A percentile compares a stretch with the other conserved stretches of the same genome.
These are phyloP conservation scores for Ogataea nakhonphanomensis DNA, from an alignment of 805 yeast species.

Conservation along the genomic window DNA sequence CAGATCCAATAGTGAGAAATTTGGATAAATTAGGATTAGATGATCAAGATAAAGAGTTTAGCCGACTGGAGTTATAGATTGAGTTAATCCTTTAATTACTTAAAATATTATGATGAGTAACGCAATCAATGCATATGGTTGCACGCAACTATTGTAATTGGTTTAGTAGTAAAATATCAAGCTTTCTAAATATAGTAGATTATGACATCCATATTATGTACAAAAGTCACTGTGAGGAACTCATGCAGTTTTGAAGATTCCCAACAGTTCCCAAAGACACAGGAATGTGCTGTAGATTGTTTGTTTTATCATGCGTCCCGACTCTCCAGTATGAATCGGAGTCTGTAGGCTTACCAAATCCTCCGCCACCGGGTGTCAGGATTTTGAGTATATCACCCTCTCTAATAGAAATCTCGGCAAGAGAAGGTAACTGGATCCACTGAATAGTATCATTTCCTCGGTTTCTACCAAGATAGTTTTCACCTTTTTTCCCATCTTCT, in stretches of 20 bases:
- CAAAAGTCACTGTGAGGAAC: background rate
- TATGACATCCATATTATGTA: too few relatives aligned
- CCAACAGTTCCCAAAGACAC: background rate
- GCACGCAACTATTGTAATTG: too few relatives aligned
- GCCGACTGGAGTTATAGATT: too few relatives aligned
- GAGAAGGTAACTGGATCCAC: conserved; percentile 1
- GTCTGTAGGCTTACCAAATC: background rate
- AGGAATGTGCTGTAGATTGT: background rate
- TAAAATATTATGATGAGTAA: too few relatives aligned
- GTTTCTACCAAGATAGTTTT: conserved; percentile 18
- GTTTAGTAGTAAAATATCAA: too few relatives aligned
- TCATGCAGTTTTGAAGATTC: background rate
- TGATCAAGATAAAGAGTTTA: too few relatives aligned
- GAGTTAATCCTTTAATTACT: too few relatives aligned
- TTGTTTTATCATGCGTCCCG: background rate
- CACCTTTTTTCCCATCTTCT: conserved; percentile 42
- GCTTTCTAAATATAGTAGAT: too few relatives aligned
- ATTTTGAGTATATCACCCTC: background rate
- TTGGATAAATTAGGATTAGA: too few relatives aligned
- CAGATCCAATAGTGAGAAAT: too few relatives aligned
- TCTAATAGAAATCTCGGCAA: background rate
- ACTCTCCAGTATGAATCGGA: conserved; percentile 1
- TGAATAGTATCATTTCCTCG: conserved; percentile 5
- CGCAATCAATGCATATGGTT: too few relatives aligned
- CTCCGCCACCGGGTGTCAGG: background rate